phyloP scores from a whole-genome alignment of 371 early-diverging fungal species.

The Coemansia sp. region DNA sequence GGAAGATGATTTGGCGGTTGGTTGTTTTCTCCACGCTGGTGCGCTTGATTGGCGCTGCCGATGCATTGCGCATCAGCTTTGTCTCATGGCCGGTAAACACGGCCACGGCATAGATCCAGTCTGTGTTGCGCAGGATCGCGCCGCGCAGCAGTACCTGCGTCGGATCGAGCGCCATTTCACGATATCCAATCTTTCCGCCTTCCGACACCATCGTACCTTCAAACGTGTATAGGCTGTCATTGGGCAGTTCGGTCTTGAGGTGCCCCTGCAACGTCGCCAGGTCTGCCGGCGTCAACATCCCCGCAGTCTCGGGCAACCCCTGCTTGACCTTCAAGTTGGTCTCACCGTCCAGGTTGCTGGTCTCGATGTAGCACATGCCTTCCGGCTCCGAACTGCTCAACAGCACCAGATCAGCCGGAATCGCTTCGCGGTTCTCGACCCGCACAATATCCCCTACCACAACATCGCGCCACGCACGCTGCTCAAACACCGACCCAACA shows the following conservation, averaged over 20 bases:
- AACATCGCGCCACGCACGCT: conserved; percentile 72
- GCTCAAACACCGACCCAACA: conserved; percentile 57
- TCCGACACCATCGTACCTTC: conserved; percentile 69
- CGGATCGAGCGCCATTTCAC: conserved; percentile 74
- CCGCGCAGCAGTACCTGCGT: conserved; percentile 80
- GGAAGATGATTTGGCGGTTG: conserved; percentile 87
- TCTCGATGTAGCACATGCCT: conserved; percentile 92
- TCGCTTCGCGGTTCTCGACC: conserved; percentile 79
- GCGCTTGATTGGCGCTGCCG: conserved; percentile 75
- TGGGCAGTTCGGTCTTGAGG: conserved; percentile 79
- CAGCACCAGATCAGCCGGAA: conserved; percentile 90
- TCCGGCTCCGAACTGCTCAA: conserved; percentile 84
- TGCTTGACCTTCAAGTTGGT: conserved; percentile 93
- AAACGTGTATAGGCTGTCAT: conserved; percentile 84
- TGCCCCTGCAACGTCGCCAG: conserved; percentile 56
- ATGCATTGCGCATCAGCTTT: conserved; percentile 85
- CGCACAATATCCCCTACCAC: conserved; percentile 90
- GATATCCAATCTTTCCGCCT: conserved; percentile 53
- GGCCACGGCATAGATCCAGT: conserved; percentile 82
- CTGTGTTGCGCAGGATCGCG: conserved; percentile 79
- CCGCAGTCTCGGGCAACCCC: conserved; percentile 70
- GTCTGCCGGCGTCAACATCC: conserved; percentile 61
- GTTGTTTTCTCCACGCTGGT: conserved; percentile 84
- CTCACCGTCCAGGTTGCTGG: conserved; percentile 96
- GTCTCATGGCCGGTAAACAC: conserved; percentile 90